A percentile compares a stretch with the other conserved stretches of the same genome.
Conservation (phyloP, 2,329 filamentous ascomycete species). For the Aspergillus sp. region DNA sequence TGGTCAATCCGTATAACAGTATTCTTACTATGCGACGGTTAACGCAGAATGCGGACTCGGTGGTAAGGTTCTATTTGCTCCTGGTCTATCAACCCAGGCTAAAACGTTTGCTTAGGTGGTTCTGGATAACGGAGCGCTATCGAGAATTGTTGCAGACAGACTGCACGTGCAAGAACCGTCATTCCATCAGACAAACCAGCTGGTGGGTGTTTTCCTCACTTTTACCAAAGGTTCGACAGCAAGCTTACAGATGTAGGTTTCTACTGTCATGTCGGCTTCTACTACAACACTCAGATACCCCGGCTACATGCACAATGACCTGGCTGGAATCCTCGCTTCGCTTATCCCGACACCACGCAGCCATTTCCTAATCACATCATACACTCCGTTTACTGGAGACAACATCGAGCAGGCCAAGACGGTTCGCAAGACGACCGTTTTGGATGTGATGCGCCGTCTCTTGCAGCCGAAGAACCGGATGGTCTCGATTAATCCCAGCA, state of each 20-base stretch:
- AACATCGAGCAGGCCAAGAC: constrained; percentile 96
- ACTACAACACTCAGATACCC: constrained; percentile 95
- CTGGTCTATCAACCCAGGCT: constrained; percentile 9
- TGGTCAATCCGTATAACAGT: constrained; percentile 98
- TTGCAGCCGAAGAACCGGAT: constrained; percentile 98
- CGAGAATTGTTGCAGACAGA: constrained; percentile 86
- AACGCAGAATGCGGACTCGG: constrained; percentile 93
- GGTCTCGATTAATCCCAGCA: constrained; percentile 91
- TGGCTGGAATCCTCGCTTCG: constrained; percentile 92
- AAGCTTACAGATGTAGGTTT: constrained; percentile 49
- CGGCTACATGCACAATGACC: constrained; percentile 99
- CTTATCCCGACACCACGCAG: constrained; percentile 93
- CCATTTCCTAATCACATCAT: constrained; percentile 97
- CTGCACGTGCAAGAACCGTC: constrained; percentile 93
- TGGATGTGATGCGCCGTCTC: constrained; percentile 93
- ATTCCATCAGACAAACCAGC: constrained; percentile 94
- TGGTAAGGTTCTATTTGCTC: constrained; percentile 46
- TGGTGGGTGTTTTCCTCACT: constrained; percentile 47
- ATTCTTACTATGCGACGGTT: constrained; percentile 82
- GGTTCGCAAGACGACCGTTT: constrained; percentile 92
- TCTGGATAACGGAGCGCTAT: constrained; percentile 88
- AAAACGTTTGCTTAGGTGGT: constrained; percentile 53
- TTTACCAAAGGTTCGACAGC: constrained; percentile 5
- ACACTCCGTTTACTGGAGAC: constrained; percentile 94
- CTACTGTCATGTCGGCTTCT: constrained; percentile 97